A percentile compares a stretch with the other conserved stretches of the same genome.
These are phyloP conservation scores for Colletotrichum destructivum DNA, from an alignment of 2,329 filamentous ascomycete genomes.

Conservation along the genomic window DNA sequence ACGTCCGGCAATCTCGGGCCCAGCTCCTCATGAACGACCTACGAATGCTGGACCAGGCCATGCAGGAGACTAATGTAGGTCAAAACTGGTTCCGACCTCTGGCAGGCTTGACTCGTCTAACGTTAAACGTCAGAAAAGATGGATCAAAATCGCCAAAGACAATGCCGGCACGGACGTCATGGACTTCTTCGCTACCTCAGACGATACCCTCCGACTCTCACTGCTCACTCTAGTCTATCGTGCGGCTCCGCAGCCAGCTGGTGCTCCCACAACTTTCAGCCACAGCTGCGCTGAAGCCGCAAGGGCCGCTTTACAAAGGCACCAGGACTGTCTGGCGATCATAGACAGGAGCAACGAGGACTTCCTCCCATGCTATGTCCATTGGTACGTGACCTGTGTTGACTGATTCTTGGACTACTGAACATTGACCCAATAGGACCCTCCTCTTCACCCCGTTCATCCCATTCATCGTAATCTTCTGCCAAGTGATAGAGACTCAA, in stretches of 20 bases:
- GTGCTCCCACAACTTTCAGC: slow-evolving; percentile 54
- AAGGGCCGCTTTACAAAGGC: slow-evolving; percentile 56
- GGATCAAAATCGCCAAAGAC: slow-evolving; percentile 1
- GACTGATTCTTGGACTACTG: slow-evolving; percentile 15
- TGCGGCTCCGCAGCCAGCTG: slow-evolving; percentile 50
- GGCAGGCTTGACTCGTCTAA: no score
- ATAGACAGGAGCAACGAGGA: slow-evolving; percentile 53
- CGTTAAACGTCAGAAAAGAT: slow-evolving; percentile 41
- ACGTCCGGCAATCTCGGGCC: slow-evolving; percentile 52
- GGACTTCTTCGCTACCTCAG: slow-evolving; percentile 53
- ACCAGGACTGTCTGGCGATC: slow-evolving; percentile 57
- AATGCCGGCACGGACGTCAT: slow-evolving; percentile 48
- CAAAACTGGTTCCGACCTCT: background rate
- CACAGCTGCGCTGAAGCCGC: slow-evolving; percentile 59
- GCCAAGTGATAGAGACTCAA: slow-evolving; percentile 63
- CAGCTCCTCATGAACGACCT: slow-evolving; percentile 49
- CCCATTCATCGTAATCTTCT: slow-evolving; percentile 68
- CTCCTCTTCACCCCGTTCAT: slow-evolving; percentile 66
- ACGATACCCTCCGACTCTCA: slow-evolving; percentile 59
- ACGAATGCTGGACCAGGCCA: slow-evolving; percentile 50
- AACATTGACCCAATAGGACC: slow-evolving; percentile 54
- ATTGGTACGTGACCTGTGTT: slow-evolving; percentile 53
- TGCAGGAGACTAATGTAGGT: slow-evolving; percentile 39
- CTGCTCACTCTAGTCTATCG: slow-evolving; percentile 60
- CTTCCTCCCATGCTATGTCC: slow-evolving; percentile 56